These are phyloP conservation scores for Pelargonium nanum DNA, from an alignment of 345 rosid genomes.

Conservation along the genomic window DNA sequence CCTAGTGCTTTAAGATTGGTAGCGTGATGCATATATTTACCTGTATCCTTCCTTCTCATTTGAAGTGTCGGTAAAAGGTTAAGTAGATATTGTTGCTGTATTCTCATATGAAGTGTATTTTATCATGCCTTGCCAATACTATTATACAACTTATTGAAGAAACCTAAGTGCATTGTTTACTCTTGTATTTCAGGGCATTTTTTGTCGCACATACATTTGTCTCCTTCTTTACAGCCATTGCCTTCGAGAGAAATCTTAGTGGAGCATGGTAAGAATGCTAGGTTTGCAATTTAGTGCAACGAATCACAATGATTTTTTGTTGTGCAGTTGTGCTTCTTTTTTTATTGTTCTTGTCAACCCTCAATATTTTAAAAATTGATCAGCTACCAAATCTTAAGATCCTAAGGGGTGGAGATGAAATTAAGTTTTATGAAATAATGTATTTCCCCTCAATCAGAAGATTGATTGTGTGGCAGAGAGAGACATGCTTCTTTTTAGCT, in stretches of 20 bases:
- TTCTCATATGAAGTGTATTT: not conserved
- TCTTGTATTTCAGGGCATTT: constrained; percentile 24
- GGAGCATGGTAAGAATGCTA: constrained; percentile 23
- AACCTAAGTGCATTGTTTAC: constrained; percentile 5
- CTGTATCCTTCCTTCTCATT: not conserved
- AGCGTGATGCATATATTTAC: not conserved
- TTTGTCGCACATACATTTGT: constrained; percentile 12
- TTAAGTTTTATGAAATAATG: too few species aligned
- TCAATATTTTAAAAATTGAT: too few species aligned
- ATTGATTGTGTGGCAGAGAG: too few species aligned
- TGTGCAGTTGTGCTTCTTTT: too few species aligned
- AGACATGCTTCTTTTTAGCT: too few species aligned
- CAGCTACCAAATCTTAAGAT: too few species aligned
- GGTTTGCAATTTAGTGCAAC: too few species aligned
- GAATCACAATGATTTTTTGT: too few species aligned
- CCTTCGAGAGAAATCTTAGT: constrained; percentile 12
- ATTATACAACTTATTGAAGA: not conserved
- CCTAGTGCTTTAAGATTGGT: too few species aligned
- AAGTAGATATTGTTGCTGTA: not conserved
- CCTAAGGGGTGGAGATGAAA: not conserved
- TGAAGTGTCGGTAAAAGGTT: not conserved
- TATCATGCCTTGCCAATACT: not conserved
- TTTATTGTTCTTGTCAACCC: too few species aligned
- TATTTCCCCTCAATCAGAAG: too few species aligned
- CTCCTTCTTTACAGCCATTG: constrained; percentile 17